phyloP scores from a whole-genome alignment of 306 rosid species.

The Senna siamea region DNA sequence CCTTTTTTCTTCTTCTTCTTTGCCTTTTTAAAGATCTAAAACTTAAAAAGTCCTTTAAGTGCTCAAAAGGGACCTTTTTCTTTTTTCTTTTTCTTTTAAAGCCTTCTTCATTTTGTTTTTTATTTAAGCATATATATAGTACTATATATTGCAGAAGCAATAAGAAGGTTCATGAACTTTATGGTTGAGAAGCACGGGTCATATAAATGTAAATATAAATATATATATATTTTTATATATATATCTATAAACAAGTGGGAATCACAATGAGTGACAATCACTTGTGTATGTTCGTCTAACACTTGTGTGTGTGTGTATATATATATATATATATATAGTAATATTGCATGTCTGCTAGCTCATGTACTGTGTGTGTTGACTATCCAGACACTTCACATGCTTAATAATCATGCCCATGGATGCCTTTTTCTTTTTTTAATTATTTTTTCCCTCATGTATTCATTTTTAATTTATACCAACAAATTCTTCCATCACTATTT shows the following conservation, averaged over 20 bases:
- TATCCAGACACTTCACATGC: constrained; percentile 40
- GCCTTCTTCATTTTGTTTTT: too few relatives aligned
- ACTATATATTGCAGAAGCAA: too few relatives aligned
- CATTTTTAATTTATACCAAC: constrained; percentile 12
- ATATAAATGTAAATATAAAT: neutral
- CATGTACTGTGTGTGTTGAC: constrained; percentile 39
- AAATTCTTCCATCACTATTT: constrained; percentile 8
- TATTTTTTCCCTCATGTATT: neutral
- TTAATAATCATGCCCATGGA: constrained; percentile 38
- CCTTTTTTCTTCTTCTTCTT: too few relatives aligned
- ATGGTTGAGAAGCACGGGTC: constrained; percentile 47
- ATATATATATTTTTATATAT: too few relatives aligned
- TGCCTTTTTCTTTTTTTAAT: neutral
- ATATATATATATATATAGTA: too few relatives aligned
- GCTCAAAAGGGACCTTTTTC: too few relatives aligned
- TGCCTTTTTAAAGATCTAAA: too few relatives aligned
- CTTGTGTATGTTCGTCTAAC: constrained; percentile 35
- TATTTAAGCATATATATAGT: too few relatives aligned
- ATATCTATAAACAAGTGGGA: constrained; percentile 42
- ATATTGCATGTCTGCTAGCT: too few relatives aligned
- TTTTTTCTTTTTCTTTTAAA: too few relatives aligned
- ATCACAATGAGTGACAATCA: constrained; percentile 56
- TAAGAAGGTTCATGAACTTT: constrained; percentile 41
- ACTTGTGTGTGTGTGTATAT: too few relatives aligned
- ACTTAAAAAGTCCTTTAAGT: too few relatives aligned